phyloP scores from a whole-genome alignment of 495 filamentous ascomycete genomes.

The Aspergillus affinis region DNA sequence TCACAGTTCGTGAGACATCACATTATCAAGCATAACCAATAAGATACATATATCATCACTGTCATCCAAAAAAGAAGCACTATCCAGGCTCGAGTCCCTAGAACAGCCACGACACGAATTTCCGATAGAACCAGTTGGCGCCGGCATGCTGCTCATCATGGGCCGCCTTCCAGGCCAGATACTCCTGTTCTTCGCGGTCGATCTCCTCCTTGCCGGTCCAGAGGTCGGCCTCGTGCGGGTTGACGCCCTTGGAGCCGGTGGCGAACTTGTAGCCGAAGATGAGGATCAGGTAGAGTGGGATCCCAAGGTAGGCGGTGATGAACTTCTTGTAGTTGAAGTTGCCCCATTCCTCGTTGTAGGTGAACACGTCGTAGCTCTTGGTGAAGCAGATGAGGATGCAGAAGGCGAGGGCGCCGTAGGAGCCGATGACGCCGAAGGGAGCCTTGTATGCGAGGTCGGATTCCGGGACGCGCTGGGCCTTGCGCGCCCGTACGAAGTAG shows the following conservation, averaged over 20 bases:
- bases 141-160: slow-evolving; percentile 38
- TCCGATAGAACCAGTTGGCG: slow-evolving; percentile 58
- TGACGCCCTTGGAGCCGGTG: slow-evolving; percentile 51
- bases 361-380: slow-evolving; percentile 78
- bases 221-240: slow-evolving; percentile 62
- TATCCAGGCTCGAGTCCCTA: no score
- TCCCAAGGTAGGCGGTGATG: slow-evolving; percentile 79
- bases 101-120: slow-evolving; percentile 67
- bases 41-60: slow-evolving; percentile 2
- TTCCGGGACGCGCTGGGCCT: slow-evolving; percentile 68
- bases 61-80: neutral
- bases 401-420: slow-evolving; percentile 64
- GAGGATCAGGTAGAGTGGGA: slow-evolving; percentile 72
- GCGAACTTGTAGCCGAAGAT: slow-evolving; percentile 69
- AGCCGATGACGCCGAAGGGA: slow-evolving; percentile 66
- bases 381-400: slow-evolving; percentile 71
- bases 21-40: neutral
- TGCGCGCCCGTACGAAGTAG: slow-evolving; percentile 71
- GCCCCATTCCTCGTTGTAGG: slow-evolving; percentile 46
- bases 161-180: slow-evolving; percentile 55
- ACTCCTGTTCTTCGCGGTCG: slow-evolving; percentile 71
- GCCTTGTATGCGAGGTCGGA: slow-evolving; percentile 68
- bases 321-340: slow-evolving; percentile 71
- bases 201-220: slow-evolving; percentile 71
- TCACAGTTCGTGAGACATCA: no score